Evolutionary conservation across 2,329 filamentous ascomycete genomes (phyloP), one percentile per base, ranked within the genome.

Genomic region (Pseudogymnoascus sp.): DNA sequence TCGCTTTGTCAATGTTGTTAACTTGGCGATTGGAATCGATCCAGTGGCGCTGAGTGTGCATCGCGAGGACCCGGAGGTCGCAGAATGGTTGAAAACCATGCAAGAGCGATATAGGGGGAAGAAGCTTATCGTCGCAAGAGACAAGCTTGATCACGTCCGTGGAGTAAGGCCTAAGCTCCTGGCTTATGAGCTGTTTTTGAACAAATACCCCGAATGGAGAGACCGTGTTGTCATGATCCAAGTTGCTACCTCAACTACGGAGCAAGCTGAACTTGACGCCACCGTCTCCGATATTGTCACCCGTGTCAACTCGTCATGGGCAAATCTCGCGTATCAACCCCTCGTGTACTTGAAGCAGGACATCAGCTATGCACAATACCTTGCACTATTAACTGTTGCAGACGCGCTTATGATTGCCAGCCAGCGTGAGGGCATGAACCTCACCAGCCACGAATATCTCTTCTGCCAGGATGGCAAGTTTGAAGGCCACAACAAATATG

Each of bases 301-400:
- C 61, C 86, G 93, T 65, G 93, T 97, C 73, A 96, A 97, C 74
- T 95, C 91, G 0, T 86, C 87, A 0, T 93, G 93, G 81, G 93
- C 93, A 6, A 96, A 92, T 26, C 80, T 97, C 60, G 90, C 91
- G 0, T 95, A 97, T 71, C 92, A 96, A 71, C 93, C 93, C 1
- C 83, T 97, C 10, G 90, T 97, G 5, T 97, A 97, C 75, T 80
- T 97, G 62, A 93, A 96, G 75, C 93, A 97, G 74, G 93, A 97
- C 70, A 95, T 97, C 65, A 88, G 90, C 64, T 96, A 96, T 72
- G 81, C 90, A 0, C 93, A 97, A 72, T 97, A 97, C 71, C 82
- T 97, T n/a, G 93, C 93, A 1, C 80, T 97, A 6, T 82, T 97
- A 56, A 91, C 91, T 2, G 88, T 96, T 61, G 95, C 93, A 1